Evolutionary conservation across 1,284 basidiomycete genomes (phyloP).

Genomic region (Sparassis latifolia): DNA sequence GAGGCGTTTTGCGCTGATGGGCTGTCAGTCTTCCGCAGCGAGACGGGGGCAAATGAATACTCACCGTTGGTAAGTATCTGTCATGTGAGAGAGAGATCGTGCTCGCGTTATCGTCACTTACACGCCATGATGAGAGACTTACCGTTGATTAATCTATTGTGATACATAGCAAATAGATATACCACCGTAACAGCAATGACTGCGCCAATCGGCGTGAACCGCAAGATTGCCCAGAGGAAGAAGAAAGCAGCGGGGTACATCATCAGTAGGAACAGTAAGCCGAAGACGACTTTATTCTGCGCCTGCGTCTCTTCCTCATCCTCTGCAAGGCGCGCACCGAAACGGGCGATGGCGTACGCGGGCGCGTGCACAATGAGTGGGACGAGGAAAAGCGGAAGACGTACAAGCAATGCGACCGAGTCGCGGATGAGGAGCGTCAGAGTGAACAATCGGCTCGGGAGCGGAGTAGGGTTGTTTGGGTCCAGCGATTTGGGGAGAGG

Average conservation of each 20-base stretch:
- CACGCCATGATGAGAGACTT: slow-evolving; percentile 23
- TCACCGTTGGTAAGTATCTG: slow-evolving; percentile 80
- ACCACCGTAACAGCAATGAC: slow-evolving; percentile 34
- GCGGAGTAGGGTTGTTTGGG: slow-evolving; percentile 60
- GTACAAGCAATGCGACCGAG: slow-evolving; percentile 58
- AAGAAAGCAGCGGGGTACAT: slow-evolving; percentile 82
- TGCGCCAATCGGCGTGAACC: slow-evolving; percentile 54
- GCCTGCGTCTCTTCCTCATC: slow-evolving; percentile 91
- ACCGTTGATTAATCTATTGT: slow-evolving; percentile 73
- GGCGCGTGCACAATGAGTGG: slow-evolving; percentile 81
- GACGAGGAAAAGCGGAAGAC: slow-evolving; percentile 82
- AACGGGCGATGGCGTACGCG: slow-evolving; percentile 71
- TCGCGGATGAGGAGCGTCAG: slow-evolving; percentile 75
- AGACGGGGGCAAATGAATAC: slow-evolving; percentile 16
- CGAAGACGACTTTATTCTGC: slow-evolving; percentile 87
- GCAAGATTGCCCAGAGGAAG: slow-evolving; percentile 74
- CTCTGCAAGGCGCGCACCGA: slow-evolving; percentile 70
- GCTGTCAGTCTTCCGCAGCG: too few species aligned
- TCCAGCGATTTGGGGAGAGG: slow-evolving; percentile 77
- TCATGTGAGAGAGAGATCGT: neutral
- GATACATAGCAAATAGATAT: slow-evolving; percentile 76
- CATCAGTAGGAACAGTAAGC: slow-evolving; percentile 66
- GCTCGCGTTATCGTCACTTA: neutral
- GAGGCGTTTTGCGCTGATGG: slow-evolving; percentile 66
- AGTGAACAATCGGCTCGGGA: slow-evolving; percentile 79